Evolutionary conservation across 2,329 filamentous ascomycete species (phyloP).

Genomic region (Thielaviopsis ethacetica): DNA sequence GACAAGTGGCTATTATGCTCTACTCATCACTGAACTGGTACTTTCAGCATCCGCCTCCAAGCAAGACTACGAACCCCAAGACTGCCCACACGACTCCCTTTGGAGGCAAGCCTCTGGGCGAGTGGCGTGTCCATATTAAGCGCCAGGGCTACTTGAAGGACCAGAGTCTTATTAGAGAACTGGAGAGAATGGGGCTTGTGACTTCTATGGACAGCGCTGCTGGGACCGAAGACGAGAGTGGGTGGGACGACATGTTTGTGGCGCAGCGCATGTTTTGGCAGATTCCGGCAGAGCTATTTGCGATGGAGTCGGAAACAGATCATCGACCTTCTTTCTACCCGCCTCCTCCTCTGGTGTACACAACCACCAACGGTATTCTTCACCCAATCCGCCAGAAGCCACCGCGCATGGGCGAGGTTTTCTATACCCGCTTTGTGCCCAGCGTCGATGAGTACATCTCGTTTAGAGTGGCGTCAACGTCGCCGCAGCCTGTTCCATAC

Average conservation of each 20-base stretch:
- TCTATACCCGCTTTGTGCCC: slow-evolving; percentile 78
- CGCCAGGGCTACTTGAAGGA: slow-evolving; percentile 78
- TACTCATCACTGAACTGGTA: slow-evolving; percentile 96
- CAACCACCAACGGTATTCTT: slow-evolving; percentile 58
- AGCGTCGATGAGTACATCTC: slow-evolving; percentile 72
- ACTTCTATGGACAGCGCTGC: slow-evolving; percentile 60
- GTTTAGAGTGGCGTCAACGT: slow-evolving; percentile 67
- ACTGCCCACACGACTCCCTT: slow-evolving; percentile 49
- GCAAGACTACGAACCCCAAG: slow-evolving; percentile 40
- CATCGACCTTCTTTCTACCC: slow-evolving; percentile 47
- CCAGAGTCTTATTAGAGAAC: slow-evolving; percentile 68
- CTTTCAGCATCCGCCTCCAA: slow-evolving; percentile 72
- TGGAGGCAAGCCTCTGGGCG: slow-evolving; percentile 57
- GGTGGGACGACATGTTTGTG: slow-evolving; percentile 70
- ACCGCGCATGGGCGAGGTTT: slow-evolving; percentile 74
- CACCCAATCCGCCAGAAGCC: slow-evolving; percentile 83
- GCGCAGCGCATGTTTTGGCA: slow-evolving; percentile 81
- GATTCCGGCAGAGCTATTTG: slow-evolving; percentile 67
- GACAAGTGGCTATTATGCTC: slow-evolving; percentile 91
- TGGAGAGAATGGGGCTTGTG: slow-evolving; percentile 85
- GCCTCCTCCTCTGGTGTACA: slow-evolving; percentile 66
- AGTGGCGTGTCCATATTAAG: slow-evolving; percentile 75
- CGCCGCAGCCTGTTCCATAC: slow-evolving; percentile 45
- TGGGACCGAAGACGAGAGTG: slow-evolving; percentile 42
- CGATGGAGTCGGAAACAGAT: neutral